phyloP scores from a whole-genome alignment of 2,329 filamentous ascomycete species.

The Venturia carpophila region DNA sequence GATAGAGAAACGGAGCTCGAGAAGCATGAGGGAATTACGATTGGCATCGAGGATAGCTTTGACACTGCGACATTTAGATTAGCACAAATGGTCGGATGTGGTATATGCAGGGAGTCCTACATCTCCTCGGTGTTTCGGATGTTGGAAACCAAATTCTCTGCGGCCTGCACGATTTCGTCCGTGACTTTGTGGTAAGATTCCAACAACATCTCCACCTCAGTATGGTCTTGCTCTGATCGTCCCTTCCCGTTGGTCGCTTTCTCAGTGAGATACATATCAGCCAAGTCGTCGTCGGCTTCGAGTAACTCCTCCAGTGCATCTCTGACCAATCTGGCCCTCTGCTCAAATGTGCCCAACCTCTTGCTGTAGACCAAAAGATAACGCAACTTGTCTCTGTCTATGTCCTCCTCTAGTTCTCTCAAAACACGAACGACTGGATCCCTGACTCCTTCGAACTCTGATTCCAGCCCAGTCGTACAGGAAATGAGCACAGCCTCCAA shows the following conservation, averaged over 20 bases:
- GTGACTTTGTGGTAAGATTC: conserved; percentile 97
- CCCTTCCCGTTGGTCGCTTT: conserved; percentile 61
- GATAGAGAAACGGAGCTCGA: conserved; percentile 94
- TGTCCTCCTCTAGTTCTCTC: conserved; percentile 88
- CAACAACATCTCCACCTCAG: conserved; percentile 91
- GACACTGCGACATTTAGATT: conserved; percentile 50
- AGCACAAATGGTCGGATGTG: conserved; percentile 17
- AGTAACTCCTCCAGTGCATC: conserved; percentile 93
- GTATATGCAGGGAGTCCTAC: conserved; percentile 44
- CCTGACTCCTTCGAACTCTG: conserved; percentile 87
- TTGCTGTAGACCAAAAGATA: conserved; percentile 91
- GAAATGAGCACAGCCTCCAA: conserved; percentile 92
- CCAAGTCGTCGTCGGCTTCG: conserved; percentile 91
- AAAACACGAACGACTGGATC: conserved; percentile 87
- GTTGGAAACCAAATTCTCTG: conserved; percentile 83
- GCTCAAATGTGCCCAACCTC: conserved; percentile 91
- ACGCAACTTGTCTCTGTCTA: conserved; percentile 87
- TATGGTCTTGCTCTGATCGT: conserved; percentile 77
- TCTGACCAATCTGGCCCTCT: conserved; percentile 87
- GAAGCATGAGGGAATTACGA: conserved; percentile 93
- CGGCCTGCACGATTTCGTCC: conserved; percentile 95
- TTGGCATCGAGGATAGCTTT: conserved; percentile 97
- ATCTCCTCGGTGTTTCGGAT: conserved; percentile 99
- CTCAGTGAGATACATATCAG: conserved; percentile 91
- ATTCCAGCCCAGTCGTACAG: conserved; percentile 84